Base-by-base conservation (phyloP, 1,284 basidiomycete species). In the Ustilago tritici region DNA sequence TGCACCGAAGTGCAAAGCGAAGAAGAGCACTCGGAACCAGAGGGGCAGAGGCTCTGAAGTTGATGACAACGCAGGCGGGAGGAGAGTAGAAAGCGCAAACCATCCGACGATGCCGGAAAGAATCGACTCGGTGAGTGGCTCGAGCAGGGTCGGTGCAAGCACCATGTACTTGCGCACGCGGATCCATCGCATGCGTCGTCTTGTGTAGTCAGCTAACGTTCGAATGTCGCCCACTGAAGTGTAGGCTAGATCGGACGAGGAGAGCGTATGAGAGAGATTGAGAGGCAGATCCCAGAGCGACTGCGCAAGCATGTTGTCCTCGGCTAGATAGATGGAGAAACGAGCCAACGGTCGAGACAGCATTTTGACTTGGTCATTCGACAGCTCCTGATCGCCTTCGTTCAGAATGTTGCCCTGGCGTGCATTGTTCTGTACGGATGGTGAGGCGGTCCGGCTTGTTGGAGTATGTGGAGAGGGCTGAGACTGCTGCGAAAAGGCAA, bases 221-320 rank as follows among this genome's bases (percentile, higher is more conserved):
- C 79, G 74, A 49, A 86, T 83, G 52, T 84, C 84, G 31, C 84
- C 84, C 0, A 86, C 83, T 9, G 80, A 74, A 7, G 80, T 84
- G 54, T 82, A 81, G 23, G 82, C 84, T 2, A 82, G 71, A 36
- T 85, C 80, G 49, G 65, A 81, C 0, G 76, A 70, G 15, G 78
- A 63, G 3, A 86, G 32, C 15, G 65, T 74, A 50, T 86, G 84
- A 32, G 75, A 73, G 6, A 85, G 80, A 12, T 59, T 49, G 35
- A 84, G 66, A 2, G 83, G 82, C 6, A 76, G 56, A 46, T 76
- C 64, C 82, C 81, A 85, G 4, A 86, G 67, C 50, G 84, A 81
- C 34, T 80, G 64, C 0, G 83, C 84, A 4, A 86, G 78, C 84
- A 86, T 86, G 58, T 86, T 86, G 72, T 86, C 84, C 43, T 86